Evolutionary conservation across 1,284 basidiomycete genomes (phyloP).

Genomic region (Moesziomyces sp.): DNA sequence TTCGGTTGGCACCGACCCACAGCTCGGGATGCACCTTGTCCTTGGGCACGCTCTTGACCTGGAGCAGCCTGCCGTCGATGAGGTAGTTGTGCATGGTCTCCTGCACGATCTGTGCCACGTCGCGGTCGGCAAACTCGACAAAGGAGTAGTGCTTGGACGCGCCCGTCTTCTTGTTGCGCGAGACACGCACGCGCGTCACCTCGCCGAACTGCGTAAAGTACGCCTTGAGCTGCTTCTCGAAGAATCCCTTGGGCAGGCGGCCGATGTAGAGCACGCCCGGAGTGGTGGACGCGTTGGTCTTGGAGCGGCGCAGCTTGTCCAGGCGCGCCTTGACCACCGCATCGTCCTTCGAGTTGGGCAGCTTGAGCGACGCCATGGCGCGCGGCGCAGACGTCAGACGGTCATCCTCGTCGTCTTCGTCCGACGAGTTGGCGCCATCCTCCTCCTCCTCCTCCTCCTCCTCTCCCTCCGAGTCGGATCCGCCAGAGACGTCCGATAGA

Average conservation of each 20-base stretch:
- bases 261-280: slow-evolving; percentile 90
- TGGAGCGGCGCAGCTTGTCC: slow-evolving; percentile 50
- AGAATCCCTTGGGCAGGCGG: slow-evolving; percentile 94
- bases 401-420: slow-evolving; percentile 62
- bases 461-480: slow-evolving; percentile 21
- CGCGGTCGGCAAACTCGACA: slow-evolving; percentile 88
- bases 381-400: slow-evolving; percentile 22
- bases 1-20: slow-evolving; percentile 96
- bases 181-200: slow-evolving; percentile 86
- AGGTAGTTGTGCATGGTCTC: slow-evolving; percentile 99
- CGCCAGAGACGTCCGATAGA: slow-evolving; percentile 40
- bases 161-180: slow-evolving; percentile 96
- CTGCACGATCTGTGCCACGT: slow-evolving; percentile 92
- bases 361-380: slow-evolving; percentile 39
- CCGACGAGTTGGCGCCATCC: slow-evolving; percentile 48
- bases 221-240: slow-evolving; percentile 89
- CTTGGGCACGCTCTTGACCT: slow-evolving; percentile 79
- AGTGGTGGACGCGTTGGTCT: slow-evolving; percentile 19
- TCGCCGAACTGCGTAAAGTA: slow-evolving; percentile 97
- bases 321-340: slow-evolving; percentile 54
- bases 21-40: slow-evolving; percentile 90
- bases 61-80: slow-evolving; percentile 89
- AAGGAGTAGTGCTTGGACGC: slow-evolving; percentile 96
- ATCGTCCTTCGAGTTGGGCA: slow-evolving; percentile 65
- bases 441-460: slow-evolving; percentile 29